Conservation (phyloP, 2,329 filamentous ascomycete species). For the Lasiodiplodia sp. region DNA sequence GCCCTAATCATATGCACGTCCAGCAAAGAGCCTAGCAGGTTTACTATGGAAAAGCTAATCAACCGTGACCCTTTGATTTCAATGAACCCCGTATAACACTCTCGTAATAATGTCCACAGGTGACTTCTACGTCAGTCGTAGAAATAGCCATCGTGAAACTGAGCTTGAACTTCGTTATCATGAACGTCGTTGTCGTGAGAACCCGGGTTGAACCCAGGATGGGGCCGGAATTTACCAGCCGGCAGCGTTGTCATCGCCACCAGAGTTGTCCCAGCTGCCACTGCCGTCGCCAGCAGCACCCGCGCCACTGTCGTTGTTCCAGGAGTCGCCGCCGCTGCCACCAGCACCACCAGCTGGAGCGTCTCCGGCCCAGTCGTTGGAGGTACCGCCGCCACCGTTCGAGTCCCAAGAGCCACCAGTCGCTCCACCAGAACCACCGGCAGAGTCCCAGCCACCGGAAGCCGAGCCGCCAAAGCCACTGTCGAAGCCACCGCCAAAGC, state of each 20-base stretch:
- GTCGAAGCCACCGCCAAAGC: neutral
- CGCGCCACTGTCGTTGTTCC: neutral
- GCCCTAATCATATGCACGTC: too few species aligned
- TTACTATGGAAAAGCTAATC: constrained; percentile 9
- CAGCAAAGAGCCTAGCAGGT: neutral
- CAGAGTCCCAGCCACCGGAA: neutral
- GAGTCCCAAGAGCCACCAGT: constrained; percentile 12
- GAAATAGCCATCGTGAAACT: neutral
- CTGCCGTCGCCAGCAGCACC: neutral
- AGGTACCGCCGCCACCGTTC: neutral
- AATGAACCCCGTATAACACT: neutral
- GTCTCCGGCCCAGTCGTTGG: neutral
- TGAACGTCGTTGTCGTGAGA: neutral
- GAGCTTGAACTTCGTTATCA: neutral
- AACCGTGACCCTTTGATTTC: neutral
- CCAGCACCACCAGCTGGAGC: neutral
- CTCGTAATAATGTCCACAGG: neutral
- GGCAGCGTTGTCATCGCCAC: neutral
- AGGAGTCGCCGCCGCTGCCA: neutral
- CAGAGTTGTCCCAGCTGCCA: neutral
- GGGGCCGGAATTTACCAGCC: neutral
- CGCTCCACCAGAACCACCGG: neutral
- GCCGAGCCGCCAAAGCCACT: constrained; percentile 2
- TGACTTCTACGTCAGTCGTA: neutral
- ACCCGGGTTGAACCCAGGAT: neutral